Percentiles rank a stretch among this genome's conserved stretches.
Conservation (phyloP, 2,329 filamentous ascomycete genomes). For the Emmonsiellopsis sp. region DNA sequence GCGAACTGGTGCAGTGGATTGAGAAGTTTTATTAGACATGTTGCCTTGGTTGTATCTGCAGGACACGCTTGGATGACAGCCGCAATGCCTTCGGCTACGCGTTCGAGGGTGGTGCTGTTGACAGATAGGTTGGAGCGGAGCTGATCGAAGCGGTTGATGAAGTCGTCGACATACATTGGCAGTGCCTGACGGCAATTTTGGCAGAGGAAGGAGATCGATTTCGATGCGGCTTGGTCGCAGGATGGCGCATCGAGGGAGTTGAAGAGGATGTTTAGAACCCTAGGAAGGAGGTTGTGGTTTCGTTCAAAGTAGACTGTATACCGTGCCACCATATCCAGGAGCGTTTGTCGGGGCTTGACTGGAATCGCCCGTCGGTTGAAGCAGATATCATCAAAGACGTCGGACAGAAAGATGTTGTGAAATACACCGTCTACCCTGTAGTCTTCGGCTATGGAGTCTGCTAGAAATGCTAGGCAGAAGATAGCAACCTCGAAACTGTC, state of each 20-base stretch:
- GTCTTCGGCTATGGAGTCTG: constrained; percentile 38
- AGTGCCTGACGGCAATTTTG: constrained; percentile 35
- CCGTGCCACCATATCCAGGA: constrained; percentile 35
- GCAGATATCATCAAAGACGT: constrained; percentile 27
- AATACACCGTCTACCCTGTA: constrained; percentile 32
- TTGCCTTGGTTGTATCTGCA: constrained; percentile 31
- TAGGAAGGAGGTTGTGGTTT: constrained; percentile 30
- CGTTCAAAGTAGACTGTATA: constrained; percentile 38
- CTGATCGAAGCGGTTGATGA: constrained; percentile 33
- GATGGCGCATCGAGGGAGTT: constrained; percentile 33
- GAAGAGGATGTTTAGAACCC: constrained; percentile 37
- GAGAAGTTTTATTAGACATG: constrained; percentile 30
- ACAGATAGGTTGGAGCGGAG: constrained; percentile 30
- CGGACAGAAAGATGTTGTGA: constrained; percentile 32
- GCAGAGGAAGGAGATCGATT: constrained; percentile 36
- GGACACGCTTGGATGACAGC: constrained; percentile 35
- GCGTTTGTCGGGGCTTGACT: constrained; percentile 30
- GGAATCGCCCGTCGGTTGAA: constrained; percentile 23
- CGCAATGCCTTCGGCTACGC: constrained; percentile 36
- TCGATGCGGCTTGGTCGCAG: constrained; percentile 34
- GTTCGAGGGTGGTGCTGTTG: constrained; percentile 30
- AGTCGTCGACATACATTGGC: constrained; percentile 32
- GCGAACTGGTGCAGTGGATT: constrained; percentile 29
- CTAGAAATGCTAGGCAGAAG: constrained; percentile 36
- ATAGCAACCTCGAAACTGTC: constrained; percentile 35